These are phyloP conservation scores for Pythium graminicola DNA, from an alignment of 352 stramenopile genomes.

Conservation along the genomic window DNA sequence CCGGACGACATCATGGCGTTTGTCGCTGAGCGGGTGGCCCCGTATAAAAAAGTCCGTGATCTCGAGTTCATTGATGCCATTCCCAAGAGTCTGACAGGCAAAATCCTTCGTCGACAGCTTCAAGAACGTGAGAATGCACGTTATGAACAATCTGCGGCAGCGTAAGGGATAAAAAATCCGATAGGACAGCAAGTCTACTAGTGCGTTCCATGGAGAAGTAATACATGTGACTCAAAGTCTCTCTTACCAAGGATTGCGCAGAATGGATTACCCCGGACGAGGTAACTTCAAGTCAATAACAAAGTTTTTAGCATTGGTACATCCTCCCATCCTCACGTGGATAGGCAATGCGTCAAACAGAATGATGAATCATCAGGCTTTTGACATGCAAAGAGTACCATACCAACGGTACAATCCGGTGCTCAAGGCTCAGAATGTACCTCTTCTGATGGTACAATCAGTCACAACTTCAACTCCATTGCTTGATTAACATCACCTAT, in stretches of 20 bases:
- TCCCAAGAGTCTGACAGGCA: slow-evolving; percentile 78
- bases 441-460: neutral
- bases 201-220: neutral
- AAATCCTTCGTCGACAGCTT: slow-evolving; percentile 80
- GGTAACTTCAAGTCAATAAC: no score
- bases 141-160: slow-evolving; percentile 1
- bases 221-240: no score
- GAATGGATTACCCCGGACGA: no score
- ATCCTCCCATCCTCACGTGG: neutral
- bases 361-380: no score
- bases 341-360: no score
- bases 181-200: neutral
- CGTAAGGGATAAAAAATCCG: no score
- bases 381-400: neutral
- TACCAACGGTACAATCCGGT: neutral
- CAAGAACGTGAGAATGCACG: slow-evolving; percentile 21
- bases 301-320: no score
- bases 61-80: slow-evolving; percentile 80
- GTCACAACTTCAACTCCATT: neutral
- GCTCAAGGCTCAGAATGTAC: no score
- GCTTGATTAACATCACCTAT: neutral
- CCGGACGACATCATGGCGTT: slow-evolving; percentile 43
- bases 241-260: no score
- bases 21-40: slow-evolving; percentile 67
- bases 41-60: slow-evolving; percentile 76